Evolutionary conservation across 805 yeast genomes (phyloP).

Genomic region (Metschnikowia noctiluminum): DNA sequence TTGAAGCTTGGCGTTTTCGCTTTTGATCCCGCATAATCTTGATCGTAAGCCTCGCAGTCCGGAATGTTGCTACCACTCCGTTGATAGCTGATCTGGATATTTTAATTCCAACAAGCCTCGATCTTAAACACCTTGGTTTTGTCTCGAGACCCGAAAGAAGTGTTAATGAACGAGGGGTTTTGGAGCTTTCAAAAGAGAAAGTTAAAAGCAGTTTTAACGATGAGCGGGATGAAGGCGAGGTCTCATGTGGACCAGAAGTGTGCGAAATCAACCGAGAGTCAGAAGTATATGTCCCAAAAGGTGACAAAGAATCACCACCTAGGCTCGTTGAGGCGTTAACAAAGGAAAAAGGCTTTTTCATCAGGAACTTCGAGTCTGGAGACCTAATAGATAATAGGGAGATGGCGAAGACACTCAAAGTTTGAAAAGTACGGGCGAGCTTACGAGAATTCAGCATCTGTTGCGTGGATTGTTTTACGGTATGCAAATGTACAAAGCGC

Average conservation of each 20-base stretch:
- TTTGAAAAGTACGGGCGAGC: background rate
- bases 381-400: background rate
- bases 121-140: too few relatives aligned
- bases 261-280: background rate
- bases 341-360: background rate
- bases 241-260: background rate
- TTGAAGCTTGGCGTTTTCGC: too few relatives aligned
- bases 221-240: background rate
- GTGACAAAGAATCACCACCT: background rate
- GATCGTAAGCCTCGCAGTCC: too few relatives aligned
- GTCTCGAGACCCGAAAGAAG: too few relatives aligned
- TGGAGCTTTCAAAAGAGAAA: too few relatives aligned
- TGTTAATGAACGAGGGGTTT: too few relatives aligned
- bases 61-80: too few relatives aligned
- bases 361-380: background rate
- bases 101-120: too few relatives aligned
- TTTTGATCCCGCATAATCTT: too few relatives aligned
- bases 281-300: background rate
- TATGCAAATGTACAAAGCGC: background rate
- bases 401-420: background rate
- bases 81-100: too few relatives aligned
- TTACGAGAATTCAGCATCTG: background rate
- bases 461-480: background rate
- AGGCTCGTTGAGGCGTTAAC: background rate
- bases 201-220: background rate